These are phyloP conservation scores for Flaveria floridana DNA, from an alignment of 140 eudicot species.

Conservation along the genomic window DNA sequence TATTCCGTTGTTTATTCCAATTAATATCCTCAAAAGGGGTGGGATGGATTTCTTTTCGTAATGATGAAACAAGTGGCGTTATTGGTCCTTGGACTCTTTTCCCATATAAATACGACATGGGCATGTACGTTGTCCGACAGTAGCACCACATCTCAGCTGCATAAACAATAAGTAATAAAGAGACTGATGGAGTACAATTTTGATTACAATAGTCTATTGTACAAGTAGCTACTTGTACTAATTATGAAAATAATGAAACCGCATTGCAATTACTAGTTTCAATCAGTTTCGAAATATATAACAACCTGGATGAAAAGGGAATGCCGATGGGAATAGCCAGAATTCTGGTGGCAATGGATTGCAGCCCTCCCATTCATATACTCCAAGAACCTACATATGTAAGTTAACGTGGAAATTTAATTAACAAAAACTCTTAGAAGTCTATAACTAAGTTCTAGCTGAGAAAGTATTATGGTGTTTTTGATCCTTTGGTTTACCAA, in stretches of 20 bases:
- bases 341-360: slow-evolving; percentile 55
- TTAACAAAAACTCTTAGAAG: not conserved
- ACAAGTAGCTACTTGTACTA: not conserved
- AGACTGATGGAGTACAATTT: not conserved
- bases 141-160: slow-evolving; percentile 48
- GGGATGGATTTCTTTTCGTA: slow-evolving; percentile 32
- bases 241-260: not conserved
- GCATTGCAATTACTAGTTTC: not conserved
- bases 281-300: not conserved
- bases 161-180: not conserved
- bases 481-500: too few relatives aligned
- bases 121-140: slow-evolving; percentile 49
- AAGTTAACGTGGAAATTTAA: not conserved
- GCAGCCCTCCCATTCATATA: slow-evolving; percentile 54
- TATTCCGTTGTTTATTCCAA: slow-evolving; percentile 34
- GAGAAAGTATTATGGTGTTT: too few relatives aligned
- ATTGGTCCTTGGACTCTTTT: slow-evolving; percentile 49
- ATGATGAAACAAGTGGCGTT: slow-evolving; percentile 33
- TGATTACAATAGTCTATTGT: not conserved
- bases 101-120: slow-evolving; percentile 49
- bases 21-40: slow-evolving; percentile 26
- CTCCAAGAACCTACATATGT: slow-evolving; percentile 46
- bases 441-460: not conserved
- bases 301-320: slow-evolving; percentile 47
- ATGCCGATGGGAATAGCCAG: slow-evolving; percentile 40